These are phyloP conservation scores for Pyrenula massariospora DNA, from an alignment of 495 filamentous ascomycete species.

Conservation along the genomic window DNA sequence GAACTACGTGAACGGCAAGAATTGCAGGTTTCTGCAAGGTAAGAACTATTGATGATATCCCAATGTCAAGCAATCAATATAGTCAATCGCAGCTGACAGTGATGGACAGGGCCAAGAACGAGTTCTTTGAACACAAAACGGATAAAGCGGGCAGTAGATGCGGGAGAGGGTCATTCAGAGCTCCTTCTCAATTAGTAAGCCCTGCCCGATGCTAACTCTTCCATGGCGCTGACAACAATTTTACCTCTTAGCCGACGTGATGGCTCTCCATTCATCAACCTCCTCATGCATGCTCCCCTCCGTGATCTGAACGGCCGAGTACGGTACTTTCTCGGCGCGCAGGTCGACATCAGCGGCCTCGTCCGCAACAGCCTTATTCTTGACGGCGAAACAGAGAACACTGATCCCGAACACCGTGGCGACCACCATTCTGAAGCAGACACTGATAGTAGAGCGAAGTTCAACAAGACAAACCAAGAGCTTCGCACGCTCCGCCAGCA, in stretches of 20 bases:
- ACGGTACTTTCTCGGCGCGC: constrained; percentile 50
- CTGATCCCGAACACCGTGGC: not conserved
- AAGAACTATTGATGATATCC: no score
- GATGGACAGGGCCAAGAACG: constrained; percentile 42
- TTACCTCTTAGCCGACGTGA: constrained; percentile 34
- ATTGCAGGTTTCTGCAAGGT: constrained; percentile 56
- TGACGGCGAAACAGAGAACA: not conserved
- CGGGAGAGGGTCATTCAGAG: constrained; percentile 52
- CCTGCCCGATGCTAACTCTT: not conserved
- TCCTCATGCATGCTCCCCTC: constrained; percentile 50
- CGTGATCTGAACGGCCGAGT: constrained; percentile 48
- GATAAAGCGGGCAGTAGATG: constrained; percentile 41
- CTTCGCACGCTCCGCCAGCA: not conserved
- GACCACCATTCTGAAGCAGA: not conserved
- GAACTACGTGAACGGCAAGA: constrained; percentile 44
- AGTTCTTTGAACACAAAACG: constrained; percentile 36
- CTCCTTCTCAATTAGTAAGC: constrained; percentile 57
- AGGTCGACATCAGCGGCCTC: constrained; percentile 46
- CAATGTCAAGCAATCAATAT: no score
- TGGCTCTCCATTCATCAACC: constrained; percentile 54
- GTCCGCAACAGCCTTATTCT: constrained; percentile 15
- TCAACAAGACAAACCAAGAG: not conserved
- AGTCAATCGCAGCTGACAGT: no score
- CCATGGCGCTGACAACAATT: not conserved
- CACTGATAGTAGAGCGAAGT: constrained; percentile 5